Percentiles rank a stretch among this genome's conserved stretches.
phyloP scores from a whole-genome alignment of 441 rosid species.

The Melastoma candidum region DNA sequence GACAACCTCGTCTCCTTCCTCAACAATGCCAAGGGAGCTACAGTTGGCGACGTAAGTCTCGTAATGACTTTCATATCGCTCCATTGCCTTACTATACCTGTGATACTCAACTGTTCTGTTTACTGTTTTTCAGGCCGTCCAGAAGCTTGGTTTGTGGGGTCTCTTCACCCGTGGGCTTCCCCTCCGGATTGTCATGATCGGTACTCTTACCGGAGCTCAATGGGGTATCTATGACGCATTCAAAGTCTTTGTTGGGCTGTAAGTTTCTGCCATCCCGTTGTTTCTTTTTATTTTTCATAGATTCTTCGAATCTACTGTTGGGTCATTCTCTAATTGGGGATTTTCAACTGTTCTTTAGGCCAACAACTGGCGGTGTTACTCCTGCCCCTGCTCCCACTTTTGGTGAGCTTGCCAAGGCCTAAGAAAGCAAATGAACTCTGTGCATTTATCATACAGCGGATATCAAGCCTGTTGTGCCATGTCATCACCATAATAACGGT shows the following conservation, averaged over 20 bases:
- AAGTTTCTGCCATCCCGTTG: conserved; percentile 17
- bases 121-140: conserved; percentile 66
- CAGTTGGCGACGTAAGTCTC: conserved; percentile 64
- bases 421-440: no score
- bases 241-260: conserved; percentile 97
- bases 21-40: conserved; percentile 90
- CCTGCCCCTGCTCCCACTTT: conserved; percentile 34
- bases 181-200: conserved; percentile 98
- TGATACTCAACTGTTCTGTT: neutral
- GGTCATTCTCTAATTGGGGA: neutral
- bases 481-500: no score
- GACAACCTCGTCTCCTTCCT: conserved; percentile 97
- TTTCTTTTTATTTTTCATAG: conserved; percentile 3
- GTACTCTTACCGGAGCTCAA: conserved; percentile 97
- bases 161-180: conserved; percentile 98
- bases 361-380: conserved; percentile 60
- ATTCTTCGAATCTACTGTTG: neutral
- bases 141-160: conserved; percentile 85
- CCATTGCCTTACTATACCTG: conserved; percentile 1
- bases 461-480: no score
- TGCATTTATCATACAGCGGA: no score
- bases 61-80: neutral
- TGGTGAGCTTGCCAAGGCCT: no score
- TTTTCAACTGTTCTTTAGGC: conserved; percentile 31
- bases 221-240: conserved; percentile 98